These are phyloP conservation scores for Lactifluus piperatus DNA, from an alignment of 768 basidiomycete species.

Conservation along the genomic window DNA sequence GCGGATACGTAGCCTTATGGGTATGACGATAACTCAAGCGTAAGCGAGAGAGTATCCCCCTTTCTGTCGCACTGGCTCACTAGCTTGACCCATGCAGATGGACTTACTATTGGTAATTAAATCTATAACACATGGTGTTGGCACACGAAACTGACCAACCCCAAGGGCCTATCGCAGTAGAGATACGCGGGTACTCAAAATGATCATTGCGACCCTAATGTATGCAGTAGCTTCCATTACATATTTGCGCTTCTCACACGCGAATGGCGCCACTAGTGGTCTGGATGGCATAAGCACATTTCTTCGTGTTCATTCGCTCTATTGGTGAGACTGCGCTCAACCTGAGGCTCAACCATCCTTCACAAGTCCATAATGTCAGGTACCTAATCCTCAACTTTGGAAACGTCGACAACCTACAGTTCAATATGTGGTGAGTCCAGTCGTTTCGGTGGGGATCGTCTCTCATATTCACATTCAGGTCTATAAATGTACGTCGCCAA, in stretches of 20 bases:
- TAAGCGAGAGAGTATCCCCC: neutral
- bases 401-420: constrained; percentile 30
- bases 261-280: constrained; percentile 26
- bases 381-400: constrained; percentile 40
- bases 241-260: neutral
- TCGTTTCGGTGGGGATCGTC: neutral
- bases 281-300: constrained; percentile 38
- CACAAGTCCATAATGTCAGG: constrained; percentile 24
- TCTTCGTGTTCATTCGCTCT: constrained; percentile 38
- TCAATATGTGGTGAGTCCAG: constrained; percentile 34
- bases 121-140: too few relatives aligned
- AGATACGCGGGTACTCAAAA: neutral
- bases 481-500: constrained; percentile 20
- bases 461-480: constrained; percentile 7
- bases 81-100: neutral
- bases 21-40: neutral
- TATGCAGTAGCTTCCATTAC: neutral
- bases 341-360: neutral
- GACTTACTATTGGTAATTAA: neutral
- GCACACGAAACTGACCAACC: neutral
- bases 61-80: neutral
- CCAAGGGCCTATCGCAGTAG: neutral
- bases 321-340: constrained; percentile 33
- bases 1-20: neutral
- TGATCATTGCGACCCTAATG: neutral